These are phyloP conservation scores for Termitomyces eurrhizus DNA, from an alignment of 768 basidiomycete species.

Conservation along the genomic window DNA sequence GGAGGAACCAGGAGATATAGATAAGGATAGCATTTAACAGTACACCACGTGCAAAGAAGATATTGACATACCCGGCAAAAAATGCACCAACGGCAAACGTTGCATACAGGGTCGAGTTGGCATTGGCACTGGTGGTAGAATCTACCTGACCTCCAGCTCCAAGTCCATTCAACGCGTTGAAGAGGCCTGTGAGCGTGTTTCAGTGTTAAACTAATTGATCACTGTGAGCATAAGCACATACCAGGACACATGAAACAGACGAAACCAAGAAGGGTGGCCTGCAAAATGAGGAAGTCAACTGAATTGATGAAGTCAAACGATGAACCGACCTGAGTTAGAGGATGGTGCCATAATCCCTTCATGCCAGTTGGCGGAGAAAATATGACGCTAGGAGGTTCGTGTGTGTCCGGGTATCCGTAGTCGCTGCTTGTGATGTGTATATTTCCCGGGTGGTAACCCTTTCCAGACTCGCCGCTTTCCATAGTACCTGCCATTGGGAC, in stretches of 20 bases:
- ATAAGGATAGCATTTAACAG: background rate
- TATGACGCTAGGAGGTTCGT: constrained; percentile 13
- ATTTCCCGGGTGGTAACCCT: constrained; percentile 13
- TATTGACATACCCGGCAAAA: constrained; percentile 55
- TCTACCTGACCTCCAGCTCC: constrained; percentile 61
- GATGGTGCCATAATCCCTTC: constrained; percentile 48
- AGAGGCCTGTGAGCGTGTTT: constrained; percentile 43
- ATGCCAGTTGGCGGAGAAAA: constrained; percentile 33
- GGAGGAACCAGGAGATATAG: background rate
- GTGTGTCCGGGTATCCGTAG: constrained; percentile 13
- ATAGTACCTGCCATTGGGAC: constrained; percentile 6
- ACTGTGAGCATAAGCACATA: constrained; percentile 25
- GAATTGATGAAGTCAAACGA: background rate
- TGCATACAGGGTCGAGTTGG: constrained; percentile 53
- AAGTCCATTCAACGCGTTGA: constrained; percentile 61
- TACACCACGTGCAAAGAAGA: background rate
- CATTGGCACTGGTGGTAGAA: constrained; percentile 50
- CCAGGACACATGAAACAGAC: constrained; percentile 49
- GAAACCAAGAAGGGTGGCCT: constrained; percentile 51
- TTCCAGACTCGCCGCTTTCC: constrained; percentile 15
- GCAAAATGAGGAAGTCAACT: background rate
- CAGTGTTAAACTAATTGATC: background rate
- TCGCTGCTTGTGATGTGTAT: constrained; percentile 20
- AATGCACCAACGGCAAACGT: constrained; percentile 60
- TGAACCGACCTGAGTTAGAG: constrained; percentile 42